Conservation (phyloP, 1,284 basidiomycete species). For the Inonotus hispidus region DNA sequence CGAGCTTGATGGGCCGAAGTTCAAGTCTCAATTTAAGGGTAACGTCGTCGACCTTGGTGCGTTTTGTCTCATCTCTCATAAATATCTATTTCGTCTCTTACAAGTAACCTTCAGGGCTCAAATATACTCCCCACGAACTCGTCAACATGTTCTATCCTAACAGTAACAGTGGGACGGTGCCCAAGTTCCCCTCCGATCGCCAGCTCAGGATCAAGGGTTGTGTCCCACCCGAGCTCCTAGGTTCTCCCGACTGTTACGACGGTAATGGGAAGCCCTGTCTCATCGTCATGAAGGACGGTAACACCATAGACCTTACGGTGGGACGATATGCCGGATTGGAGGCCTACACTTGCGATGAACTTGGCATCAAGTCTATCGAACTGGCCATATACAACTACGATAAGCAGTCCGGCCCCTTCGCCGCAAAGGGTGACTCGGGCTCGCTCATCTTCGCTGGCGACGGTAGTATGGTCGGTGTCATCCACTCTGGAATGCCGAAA, state of each 20-base stretch:
- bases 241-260: constrained; percentile 21
- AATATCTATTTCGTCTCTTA: neutral
- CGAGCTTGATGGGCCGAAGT: constrained; percentile 26
- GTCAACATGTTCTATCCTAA: constrained; percentile 27
- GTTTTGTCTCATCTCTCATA: constrained; percentile 24
- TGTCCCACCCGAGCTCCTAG: constrained; percentile 20
- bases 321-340: constrained; percentile 23
- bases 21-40: constrained; percentile 32
- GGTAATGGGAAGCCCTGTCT: constrained; percentile 19
- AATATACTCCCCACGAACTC: constrained; percentile 24
- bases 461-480: constrained; percentile 28
- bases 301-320: constrained; percentile 23
- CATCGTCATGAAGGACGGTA: constrained; percentile 23
- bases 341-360: constrained; percentile 16
- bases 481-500: constrained; percentile 32
- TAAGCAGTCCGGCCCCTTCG: constrained; percentile 21
- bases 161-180: constrained; percentile 20
- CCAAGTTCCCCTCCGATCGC: constrained; percentile 30
- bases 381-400: constrained; percentile 21
- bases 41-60: constrained; percentile 24
- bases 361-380: constrained; percentile 22
- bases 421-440: constrained; percentile 26
- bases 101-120: constrained; percentile 4
- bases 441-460: constrained; percentile 22
- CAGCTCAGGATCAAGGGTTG: constrained; percentile 30